Conservation (phyloP, 192 early-diverging fungal genomes). For the Chytriomyces sp. region DNA sequence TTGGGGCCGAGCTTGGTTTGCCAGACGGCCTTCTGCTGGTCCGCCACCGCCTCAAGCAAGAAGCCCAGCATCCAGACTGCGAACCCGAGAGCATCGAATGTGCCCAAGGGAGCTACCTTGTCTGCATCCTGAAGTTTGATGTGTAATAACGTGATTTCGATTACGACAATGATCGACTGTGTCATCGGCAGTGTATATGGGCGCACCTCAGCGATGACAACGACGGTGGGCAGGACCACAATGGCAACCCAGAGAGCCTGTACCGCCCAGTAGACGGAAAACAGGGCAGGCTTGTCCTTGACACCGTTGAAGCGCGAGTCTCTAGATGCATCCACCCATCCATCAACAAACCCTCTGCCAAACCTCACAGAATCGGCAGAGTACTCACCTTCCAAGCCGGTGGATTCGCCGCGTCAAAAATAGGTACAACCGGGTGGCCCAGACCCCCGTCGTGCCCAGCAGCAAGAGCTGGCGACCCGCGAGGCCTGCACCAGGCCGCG, state of each 20-base stretch:
- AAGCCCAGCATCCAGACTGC: conserved; percentile 40
- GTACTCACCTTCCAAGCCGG: conserved; percentile 19
- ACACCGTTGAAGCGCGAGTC: conserved; percentile 45
- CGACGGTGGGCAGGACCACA: conserved; percentile 34
- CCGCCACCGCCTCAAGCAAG: conserved; percentile 28
- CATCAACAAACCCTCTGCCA: too few species aligned
- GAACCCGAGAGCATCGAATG: conserved; percentile 24
- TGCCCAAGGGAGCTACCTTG: conserved; percentile 20
- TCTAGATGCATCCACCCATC: too few species aligned
- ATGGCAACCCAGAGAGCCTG: conserved; percentile 37
- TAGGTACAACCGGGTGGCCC: conserved; percentile 32
- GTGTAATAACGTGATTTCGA: too few species aligned
- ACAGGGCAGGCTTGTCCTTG: conserved; percentile 32
- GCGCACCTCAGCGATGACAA: conserved; percentile 23
- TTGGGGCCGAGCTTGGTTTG: conserved; percentile 17
- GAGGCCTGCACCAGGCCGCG: conserved; percentile 8
- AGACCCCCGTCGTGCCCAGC: conserved; percentile 16
- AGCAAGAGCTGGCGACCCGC: conserved; percentile 30
- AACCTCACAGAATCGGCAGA: too few species aligned
- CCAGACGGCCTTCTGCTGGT: conserved; percentile 35
- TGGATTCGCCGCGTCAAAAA: conserved; percentile 31
- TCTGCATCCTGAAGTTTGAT: too few species aligned
- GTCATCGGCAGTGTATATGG: too few species aligned
- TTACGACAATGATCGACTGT: too few species aligned
- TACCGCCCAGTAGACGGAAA: conserved; percentile 26